These are phyloP conservation scores for Pseudogymnoascus sp. DNA, from an alignment of 2,329 filamentous ascomycete species.

Conservation along the genomic window DNA sequence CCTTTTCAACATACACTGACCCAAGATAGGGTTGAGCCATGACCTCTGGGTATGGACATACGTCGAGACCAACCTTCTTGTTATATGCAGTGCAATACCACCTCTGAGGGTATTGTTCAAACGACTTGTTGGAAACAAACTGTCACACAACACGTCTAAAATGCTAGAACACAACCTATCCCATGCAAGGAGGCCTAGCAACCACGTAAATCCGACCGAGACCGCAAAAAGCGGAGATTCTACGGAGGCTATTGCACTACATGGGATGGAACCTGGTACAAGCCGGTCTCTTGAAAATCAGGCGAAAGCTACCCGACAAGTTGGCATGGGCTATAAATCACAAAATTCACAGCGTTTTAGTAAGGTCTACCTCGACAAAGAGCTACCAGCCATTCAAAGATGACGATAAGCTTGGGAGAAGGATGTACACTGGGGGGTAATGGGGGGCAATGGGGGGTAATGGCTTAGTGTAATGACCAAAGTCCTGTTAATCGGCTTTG, in stretches of 20 bases:
- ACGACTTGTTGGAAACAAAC: background rate
- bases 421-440: background rate
- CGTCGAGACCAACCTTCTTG: conserved; percentile 1
- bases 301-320: background rate
- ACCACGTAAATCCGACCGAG: background rate
- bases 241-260: background rate
- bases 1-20: background rate
- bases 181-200: background rate
- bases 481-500: background rate
- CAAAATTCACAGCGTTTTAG: background rate
- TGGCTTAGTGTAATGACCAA: background rate
- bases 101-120: background rate
- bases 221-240: background rate
- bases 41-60: conserved; percentile 1
- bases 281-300: background rate
- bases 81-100: conserved; percentile 1
- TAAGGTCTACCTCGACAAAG: conserved; percentile 1
- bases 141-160: background rate
- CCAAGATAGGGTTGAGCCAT: background rate
- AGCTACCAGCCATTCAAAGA: background rate
- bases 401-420: too few relatives aligned
- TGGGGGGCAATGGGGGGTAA: background rate
- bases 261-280: background rate
- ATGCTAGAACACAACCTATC: background rate
- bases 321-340: background rate